phyloP scores from a whole-genome alignment of 805 yeast genomes.

The Barnettozyma populi region DNA sequence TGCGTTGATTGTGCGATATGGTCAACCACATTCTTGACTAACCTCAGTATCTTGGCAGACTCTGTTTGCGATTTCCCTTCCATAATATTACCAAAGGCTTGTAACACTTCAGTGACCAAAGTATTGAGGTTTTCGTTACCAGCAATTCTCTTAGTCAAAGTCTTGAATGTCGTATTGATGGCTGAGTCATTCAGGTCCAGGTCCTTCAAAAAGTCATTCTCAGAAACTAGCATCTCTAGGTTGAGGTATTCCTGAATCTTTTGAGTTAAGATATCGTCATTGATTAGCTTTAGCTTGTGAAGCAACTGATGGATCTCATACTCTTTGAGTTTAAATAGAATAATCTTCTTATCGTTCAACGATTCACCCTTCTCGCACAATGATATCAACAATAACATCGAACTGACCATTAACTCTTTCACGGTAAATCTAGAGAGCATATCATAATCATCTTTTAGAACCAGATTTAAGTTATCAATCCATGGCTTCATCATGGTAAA shows the following conservation, averaged over 20 bases:
- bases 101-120: slow-evolving; percentile 51
- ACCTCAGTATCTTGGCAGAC: slow-evolving; percentile 42
- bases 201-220: slow-evolving; percentile 20
- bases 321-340: slow-evolving; percentile 29
- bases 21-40: slow-evolving; percentile 43
- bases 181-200: slow-evolving; percentile 21
- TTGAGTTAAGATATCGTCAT: slow-evolving; percentile 30
- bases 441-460: slow-evolving; percentile 14
- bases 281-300: slow-evolving; percentile 34
- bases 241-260: slow-evolving; percentile 20
- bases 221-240: slow-evolving; percentile 11
- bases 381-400: slow-evolving; percentile 19
- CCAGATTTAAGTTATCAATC: slow-evolving; percentile 12
- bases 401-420: slow-evolving; percentile 18
- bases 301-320: slow-evolving; percentile 32
- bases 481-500: slow-evolving; percentile 19
- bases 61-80: slow-evolving; percentile 40
- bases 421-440: slow-evolving; percentile 16
- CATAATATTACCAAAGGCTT: slow-evolving; percentile 48
- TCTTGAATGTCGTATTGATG: slow-evolving; percentile 11
- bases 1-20: slow-evolving; percentile 35
- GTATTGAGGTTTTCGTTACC: slow-evolving; percentile 54
- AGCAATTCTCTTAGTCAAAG: slow-evolving; percentile 26
- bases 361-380: slow-evolving; percentile 23
- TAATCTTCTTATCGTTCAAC: slow-evolving; percentile 22